Base-by-base conservation (phyloP, 2,329 filamentous ascomycete genomes). In the Bipolaris victoriae region DNA sequence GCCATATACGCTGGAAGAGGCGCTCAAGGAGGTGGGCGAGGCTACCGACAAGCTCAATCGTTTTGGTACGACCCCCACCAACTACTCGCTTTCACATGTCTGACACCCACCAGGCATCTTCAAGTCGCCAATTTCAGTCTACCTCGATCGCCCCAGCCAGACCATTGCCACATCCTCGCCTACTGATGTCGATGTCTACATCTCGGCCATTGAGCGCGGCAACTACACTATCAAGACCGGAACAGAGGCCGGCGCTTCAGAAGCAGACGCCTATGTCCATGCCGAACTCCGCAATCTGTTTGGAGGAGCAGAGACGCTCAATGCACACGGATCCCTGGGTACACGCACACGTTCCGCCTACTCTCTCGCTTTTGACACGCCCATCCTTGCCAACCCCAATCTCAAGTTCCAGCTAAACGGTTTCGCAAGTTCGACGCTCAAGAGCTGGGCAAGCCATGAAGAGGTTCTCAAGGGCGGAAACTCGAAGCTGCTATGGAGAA, bases 401-500 rank as follows among this genome's bases (percentile, higher is more conserved):
- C 80, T 92, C 68, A 85, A 89, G 59, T 81, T 92, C 60, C 89
- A 94, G 65, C 69, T 96, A 58, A 93, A 96, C 64, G 92, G 85
- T 1, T 81, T 97, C 43, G 88, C 90, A 9, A 96, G 91, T 61
- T 88, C 91, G 43, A 96, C 91, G 0, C 86, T 94, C 61, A 97
- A 98, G 78, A 86, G 88, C 11, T 98, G 92, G 90, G 92, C 95
- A 20, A 95, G 91, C 63, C 94, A 99, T 72, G 94, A 98, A 68
- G 94, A 99, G 78, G 87, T 89, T 3, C 79, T 96, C 18, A 91
- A 89, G 70, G 92, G 93, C 15, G 92, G 86, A 18, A 88, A 86
- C 67, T 80, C 90, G 11, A 92, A 91, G 64, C 82, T 97, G 39
- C 86, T 88, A 37, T 98, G 91, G 90, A 77, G 88, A 36, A 87